These are phyloP conservation scores for Globisporangium rhizosaccharum DNA, from an alignment of 352 stramenopile genomes.

Conservation along the genomic window DNA sequence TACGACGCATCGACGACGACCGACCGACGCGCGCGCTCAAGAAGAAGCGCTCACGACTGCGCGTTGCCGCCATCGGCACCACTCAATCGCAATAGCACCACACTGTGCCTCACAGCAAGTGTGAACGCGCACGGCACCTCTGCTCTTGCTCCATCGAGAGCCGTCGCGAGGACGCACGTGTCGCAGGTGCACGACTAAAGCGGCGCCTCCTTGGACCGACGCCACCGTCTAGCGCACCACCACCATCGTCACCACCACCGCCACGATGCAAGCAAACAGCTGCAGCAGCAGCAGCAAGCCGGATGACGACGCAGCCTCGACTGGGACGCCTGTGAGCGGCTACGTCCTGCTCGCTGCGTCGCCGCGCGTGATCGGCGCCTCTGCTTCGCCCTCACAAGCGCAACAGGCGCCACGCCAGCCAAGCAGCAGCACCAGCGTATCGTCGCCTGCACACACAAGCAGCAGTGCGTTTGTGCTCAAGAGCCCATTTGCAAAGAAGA, in stretches of 20 bases:
- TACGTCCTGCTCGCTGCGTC: conserved; percentile 16
- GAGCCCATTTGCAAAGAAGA: conserved; percentile 8
- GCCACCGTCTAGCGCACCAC: too few species aligned
- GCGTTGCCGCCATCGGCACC: too few species aligned
- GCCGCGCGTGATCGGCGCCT: conserved; percentile 1
- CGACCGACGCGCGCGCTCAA: too few species aligned
- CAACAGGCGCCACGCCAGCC: too few species aligned
- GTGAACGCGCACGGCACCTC: too few species aligned
- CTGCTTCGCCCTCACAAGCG: neutral
- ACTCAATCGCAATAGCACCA: too few species aligned
- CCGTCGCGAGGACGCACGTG: too few species aligned
- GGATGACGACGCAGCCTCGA: neutral
- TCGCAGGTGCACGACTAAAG: neutral
- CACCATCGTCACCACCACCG: neutral
- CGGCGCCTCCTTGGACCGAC: neutral
- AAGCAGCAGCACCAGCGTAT: neutral
- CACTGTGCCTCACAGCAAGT: too few species aligned
- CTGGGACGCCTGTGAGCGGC: conserved; percentile 10
- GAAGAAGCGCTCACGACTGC: too few species aligned
- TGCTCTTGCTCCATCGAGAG: too few species aligned
- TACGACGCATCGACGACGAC: too few species aligned
- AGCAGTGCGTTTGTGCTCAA: conserved; percentile 7
- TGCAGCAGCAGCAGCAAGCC: neutral
- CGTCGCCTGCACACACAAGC: neutral
- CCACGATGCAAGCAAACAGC: neutral